These are phyloP conservation scores for Fraxinus quadrangulata DNA, from an alignment of 257 asterid species.

Conservation along the genomic window DNA sequence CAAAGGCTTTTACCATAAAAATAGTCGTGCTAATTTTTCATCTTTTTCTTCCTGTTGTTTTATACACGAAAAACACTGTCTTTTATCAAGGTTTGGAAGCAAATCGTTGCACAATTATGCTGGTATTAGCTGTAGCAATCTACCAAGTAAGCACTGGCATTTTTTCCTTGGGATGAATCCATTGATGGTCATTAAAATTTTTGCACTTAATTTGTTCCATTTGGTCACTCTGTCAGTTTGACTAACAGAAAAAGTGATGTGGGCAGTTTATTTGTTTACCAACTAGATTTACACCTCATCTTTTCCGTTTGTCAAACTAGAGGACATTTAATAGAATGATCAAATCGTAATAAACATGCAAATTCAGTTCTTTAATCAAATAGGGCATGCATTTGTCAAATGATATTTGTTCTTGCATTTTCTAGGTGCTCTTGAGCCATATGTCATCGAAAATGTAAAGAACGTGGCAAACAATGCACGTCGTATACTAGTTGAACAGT, in stretches of 20 bases:
- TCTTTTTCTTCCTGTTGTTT: conserved; percentile 22
- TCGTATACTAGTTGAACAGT: conserved; percentile 57
- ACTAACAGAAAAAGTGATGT: neutral
- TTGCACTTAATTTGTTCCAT: neutral
- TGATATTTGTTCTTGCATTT: conserved; percentile 27
- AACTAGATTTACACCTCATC: neutral
- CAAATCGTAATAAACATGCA: neutral
- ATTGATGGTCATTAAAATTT: neutral
- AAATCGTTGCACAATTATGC: conserved; percentile 32
- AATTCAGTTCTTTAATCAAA: neutral
- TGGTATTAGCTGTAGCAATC: conserved; percentile 39
- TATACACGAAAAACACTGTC: conserved; percentile 18
- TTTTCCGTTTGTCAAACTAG: neutral
- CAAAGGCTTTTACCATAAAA: neutral
- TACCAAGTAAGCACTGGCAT: conserved; percentile 44
- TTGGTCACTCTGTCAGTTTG: neutral
- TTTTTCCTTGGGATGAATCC: conserved; percentile 6
- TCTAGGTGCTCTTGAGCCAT: conserved; percentile 42
- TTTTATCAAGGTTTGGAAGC: conserved; percentile 42
- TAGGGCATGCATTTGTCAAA: neutral
- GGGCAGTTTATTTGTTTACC: neutral
- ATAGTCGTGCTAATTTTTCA: conserved; percentile 3
- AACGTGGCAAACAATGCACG: conserved; percentile 37
- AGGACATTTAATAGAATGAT: neutral
- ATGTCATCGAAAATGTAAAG: conserved; percentile 30